Conservation (phyloP, 805 yeast genomes). For the Metschnikowia corniflorae region DNA sequence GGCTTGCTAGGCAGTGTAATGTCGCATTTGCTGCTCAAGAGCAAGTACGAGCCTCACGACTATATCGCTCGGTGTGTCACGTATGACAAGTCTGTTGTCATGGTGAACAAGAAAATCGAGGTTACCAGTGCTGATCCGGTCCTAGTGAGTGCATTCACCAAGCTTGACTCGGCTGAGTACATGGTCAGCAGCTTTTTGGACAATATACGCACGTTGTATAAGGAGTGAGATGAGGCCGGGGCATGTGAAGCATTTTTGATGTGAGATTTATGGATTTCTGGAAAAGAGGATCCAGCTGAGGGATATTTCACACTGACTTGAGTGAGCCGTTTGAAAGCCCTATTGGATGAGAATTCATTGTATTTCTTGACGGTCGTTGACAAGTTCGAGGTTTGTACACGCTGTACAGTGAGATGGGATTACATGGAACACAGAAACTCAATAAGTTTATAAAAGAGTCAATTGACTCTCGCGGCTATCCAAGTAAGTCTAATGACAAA, state of each 20-base stretch:
- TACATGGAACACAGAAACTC: too few species aligned
- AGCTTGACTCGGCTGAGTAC: slow-evolving; percentile 59
- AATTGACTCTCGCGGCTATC: too few species aligned
- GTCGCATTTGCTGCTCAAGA: slow-evolving; percentile 27
- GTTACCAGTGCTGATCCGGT: slow-evolving; percentile 68
- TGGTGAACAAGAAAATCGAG: slow-evolving; percentile 55
- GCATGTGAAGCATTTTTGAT: neutral
- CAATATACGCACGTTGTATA: slow-evolving; percentile 14
- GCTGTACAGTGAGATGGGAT: too few species aligned
- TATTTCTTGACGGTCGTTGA: too few species aligned
- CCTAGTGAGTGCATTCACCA: slow-evolving; percentile 57
- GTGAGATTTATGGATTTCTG: too few species aligned
- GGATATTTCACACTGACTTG: too few species aligned
- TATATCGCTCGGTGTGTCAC: slow-evolving; percentile 61
- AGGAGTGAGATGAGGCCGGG: neutral
- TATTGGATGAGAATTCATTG: too few species aligned
- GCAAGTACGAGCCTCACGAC: slow-evolving; percentile 40
- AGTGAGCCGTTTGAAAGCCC: too few species aligned
- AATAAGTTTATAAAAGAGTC: too few species aligned
- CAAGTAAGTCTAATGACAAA: too few species aligned
- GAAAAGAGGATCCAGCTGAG: too few species aligned
- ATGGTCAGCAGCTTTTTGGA: slow-evolving; percentile 34
- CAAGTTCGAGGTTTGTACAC: too few species aligned
- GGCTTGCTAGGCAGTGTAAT: slow-evolving; percentile 22
- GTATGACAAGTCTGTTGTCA: slow-evolving; percentile 55